phyloP scores from a whole-genome alignment of 2,329 filamentous ascomycete species.

The Echinosphaeria canescens region DNA sequence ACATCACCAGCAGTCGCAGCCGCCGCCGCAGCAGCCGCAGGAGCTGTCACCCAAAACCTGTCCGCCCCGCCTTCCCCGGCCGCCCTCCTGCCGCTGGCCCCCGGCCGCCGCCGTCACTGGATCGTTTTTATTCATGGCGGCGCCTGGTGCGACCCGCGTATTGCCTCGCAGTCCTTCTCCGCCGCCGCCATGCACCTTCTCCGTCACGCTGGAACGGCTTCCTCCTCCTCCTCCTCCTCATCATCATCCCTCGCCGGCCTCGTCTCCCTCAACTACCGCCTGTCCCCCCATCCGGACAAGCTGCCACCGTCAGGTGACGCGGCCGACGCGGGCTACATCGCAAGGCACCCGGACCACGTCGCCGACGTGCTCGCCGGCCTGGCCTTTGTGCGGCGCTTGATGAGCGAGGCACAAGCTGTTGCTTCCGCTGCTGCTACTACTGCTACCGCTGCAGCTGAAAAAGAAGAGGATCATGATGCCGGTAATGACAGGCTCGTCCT shows the following conservation, averaged over 20 bases:
- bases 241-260: slow-evolving; percentile 36
- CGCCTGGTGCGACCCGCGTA: slow-evolving; percentile 36
- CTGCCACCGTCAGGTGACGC: slow-evolving; percentile 18
- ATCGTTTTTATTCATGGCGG: slow-evolving; percentile 35
- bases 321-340: slow-evolving; percentile 14
- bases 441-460: too few species aligned
- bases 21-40: too few species aligned
- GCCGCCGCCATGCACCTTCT: slow-evolving; percentile 20
- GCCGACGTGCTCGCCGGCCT: slow-evolving; percentile 30
- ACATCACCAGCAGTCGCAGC: too few species aligned
- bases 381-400: slow-evolving; percentile 21
- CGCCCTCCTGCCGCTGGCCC: too few species aligned
- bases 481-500: slow-evolving; percentile 22
- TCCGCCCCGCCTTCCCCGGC: slow-evolving; percentile 1
- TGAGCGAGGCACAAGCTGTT: too few species aligned
- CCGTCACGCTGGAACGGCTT: slow-evolving; percentile 5
- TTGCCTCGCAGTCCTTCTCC: slow-evolving; percentile 20
- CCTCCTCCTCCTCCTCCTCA: too few species aligned
- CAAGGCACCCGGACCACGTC: slow-evolving; percentile 37
- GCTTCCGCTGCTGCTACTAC: too few species aligned
- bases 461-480: too few species aligned
- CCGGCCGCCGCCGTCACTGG: slow-evolving; percentile 2
- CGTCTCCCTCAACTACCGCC: slow-evolving; percentile 41
- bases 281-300: slow-evolving; percentile 27
- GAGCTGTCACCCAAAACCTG: too few species aligned